Conservation (phyloP, 768 basidiomycete genomes). For the Lactarius tabidus region DNA sequence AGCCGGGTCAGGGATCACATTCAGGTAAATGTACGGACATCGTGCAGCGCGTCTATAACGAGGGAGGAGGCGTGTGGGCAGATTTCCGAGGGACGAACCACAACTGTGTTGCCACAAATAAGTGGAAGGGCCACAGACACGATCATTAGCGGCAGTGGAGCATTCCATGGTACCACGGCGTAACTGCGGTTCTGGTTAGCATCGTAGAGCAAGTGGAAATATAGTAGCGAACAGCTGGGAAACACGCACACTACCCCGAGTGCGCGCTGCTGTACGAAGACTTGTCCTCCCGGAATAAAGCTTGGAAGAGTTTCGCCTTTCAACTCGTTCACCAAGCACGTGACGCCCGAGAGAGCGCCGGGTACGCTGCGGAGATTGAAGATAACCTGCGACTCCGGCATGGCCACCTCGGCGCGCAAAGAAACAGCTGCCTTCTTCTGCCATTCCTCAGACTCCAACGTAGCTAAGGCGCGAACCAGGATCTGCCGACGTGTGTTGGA, state of each 20-base stretch:
- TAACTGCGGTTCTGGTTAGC: slow-evolving; percentile 34
- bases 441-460: slow-evolving; percentile 16
- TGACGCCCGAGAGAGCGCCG: slow-evolving; percentile 33
- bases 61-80: slow-evolving; percentile 47
- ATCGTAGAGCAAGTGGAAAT: background rate
- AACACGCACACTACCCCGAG: slow-evolving; percentile 49
- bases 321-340: slow-evolving; percentile 37
- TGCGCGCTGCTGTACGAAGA: slow-evolving; percentile 44
- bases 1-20: background rate
- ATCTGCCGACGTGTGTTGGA: slow-evolving; percentile 12
- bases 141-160: slow-evolving; percentile 43
- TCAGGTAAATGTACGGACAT: slow-evolving; percentile 28
- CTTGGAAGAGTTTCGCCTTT: slow-evolving; percentile 45
- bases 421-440: background rate
- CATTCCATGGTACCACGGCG: slow-evolving; percentile 56
- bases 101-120: slow-evolving; percentile 53
- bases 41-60: slow-evolving; percentile 44
- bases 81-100: slow-evolving; percentile 50
- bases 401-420: slow-evolving; percentile 10
- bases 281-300: slow-evolving; percentile 40
- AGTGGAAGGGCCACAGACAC: slow-evolving; percentile 45
- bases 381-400: slow-evolving; percentile 9
- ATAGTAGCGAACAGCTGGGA: background rate
- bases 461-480: slow-evolving; percentile 11
- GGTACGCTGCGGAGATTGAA: slow-evolving; percentile 30